Evolutionary conservation across 2,329 filamentous ascomycete genomes (phyloP), one percentile per base, ranked within the genome.

Genomic region (Zelopaecilomyces penicillatus): DNA sequence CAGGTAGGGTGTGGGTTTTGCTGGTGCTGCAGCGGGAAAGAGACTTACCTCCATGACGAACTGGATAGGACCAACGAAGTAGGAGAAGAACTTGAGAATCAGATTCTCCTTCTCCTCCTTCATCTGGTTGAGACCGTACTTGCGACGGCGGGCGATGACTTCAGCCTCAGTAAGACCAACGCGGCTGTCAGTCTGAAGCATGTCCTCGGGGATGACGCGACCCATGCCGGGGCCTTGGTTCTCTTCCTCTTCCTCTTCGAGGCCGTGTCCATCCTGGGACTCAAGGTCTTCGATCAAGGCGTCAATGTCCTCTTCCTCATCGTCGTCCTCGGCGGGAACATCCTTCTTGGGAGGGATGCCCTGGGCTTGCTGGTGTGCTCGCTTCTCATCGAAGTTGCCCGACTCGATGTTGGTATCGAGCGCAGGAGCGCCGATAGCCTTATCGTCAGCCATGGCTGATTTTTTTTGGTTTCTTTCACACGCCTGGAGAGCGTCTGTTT

Each of bases 51-150:
- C 86, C 88, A 95, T 95, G 63, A 95, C 88, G 67, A 91, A 91
- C 65, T 94, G 88, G 54, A 95, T 91, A 27, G 89, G 89, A 54
- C 89, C 89, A 45, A 93, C 73, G 65, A 94, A 94, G 71, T 86
- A 93, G 57, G 76, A 74, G 58, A 80, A 66, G 67, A 95, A 94
- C 73, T 94, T 93, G 59, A 93, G 75, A 49, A 90, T 67, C 47
- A 89, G 59, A 60, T 90, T 94, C 68, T 89, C 84, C 69, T 88
- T 89, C 71, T 91, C 85, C 69, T 94, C 87, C 68, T 86, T 89
- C 85, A 95, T 88, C 65, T 87, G 82, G 65, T 95, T 95, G 61
- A 86, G 73, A 64, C 88, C 88, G 63, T 82, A 86, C 65, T 85
- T 87, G 70, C 78, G 82, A 47, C 82, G 76, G 41, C 72, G 70